These are phyloP conservation scores for Thielaviopsis punctulata DNA, from an alignment of 2,329 filamentous ascomycete genomes.

Conservation along the genomic window DNA sequence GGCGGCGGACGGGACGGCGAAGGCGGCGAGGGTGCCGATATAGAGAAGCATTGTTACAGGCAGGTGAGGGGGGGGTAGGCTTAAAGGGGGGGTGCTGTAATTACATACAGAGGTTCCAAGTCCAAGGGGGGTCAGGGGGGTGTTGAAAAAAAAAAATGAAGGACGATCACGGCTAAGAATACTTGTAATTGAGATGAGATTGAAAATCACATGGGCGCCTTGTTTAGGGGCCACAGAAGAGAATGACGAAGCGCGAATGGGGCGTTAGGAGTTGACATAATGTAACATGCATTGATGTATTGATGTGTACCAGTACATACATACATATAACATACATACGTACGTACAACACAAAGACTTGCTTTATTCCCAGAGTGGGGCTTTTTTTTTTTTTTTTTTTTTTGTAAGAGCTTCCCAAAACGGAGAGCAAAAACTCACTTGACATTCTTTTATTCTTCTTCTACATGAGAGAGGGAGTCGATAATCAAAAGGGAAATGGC, in stretches of 20 bases:
- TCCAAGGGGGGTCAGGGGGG: neutral
- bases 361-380: neutral
- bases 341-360: neutral
- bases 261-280: neutral
- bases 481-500: too few species aligned
- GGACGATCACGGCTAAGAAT: neutral
- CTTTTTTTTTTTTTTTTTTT: neutral
- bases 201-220: neutral
- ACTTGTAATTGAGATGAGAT: neutral
- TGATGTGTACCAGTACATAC: too few species aligned
- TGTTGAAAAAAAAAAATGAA: neutral
- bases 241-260: neutral
- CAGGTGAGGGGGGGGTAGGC: neutral
- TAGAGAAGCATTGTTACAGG: slow-evolving; percentile 21
- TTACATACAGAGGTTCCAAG: neutral
- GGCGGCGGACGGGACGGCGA: slow-evolving; percentile 12
- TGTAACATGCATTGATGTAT: too few species aligned
- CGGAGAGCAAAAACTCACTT: too few species aligned
- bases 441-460: too few species aligned
- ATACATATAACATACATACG: too few species aligned
- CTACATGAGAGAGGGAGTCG: too few species aligned
- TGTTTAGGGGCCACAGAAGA: neutral
- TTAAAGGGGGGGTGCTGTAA: neutral
- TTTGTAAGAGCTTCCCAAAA: too few species aligned
- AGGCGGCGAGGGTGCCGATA: slow-evolving; percentile 2